phyloP scores from a whole-genome alignment of 495 filamentous ascomycete genomes.

The Cetradonia linearis region DNA sequence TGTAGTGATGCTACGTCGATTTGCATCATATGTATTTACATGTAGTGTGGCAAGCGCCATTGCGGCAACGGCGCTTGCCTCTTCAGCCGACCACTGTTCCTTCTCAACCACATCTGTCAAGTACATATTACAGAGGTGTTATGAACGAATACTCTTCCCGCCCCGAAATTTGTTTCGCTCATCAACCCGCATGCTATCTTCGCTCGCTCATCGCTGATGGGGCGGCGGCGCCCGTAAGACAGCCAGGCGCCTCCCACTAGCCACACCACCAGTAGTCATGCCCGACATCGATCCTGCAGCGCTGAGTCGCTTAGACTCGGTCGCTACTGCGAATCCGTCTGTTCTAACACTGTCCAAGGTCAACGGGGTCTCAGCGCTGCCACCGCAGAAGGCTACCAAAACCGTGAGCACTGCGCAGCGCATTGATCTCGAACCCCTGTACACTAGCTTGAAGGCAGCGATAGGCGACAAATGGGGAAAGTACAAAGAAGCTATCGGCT shows the following conservation, averaged over 20 bases:
- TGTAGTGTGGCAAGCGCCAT: background rate
- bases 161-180: background rate
- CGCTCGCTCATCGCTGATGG: constrained; percentile 16
- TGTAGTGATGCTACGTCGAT: too few species aligned
- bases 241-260: constrained; percentile 26
- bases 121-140: background rate
- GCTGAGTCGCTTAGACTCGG: constrained; percentile 59
- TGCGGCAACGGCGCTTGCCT: constrained; percentile 7
- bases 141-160: background rate
- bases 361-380: constrained; percentile 38
- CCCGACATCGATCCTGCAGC: constrained; percentile 78
- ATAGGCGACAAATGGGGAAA: constrained; percentile 78
- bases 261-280: constrained; percentile 44
- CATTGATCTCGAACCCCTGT: constrained; percentile 83
- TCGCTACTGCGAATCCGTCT: constrained; percentile 47
- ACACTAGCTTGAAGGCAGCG: constrained; percentile 69
- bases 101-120: background rate
- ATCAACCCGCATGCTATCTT: background rate
- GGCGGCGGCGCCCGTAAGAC: constrained; percentile 23
- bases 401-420: constrained; percentile 61
- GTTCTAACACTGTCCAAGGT: constrained; percentile 48
- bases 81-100: constrained; percentile 2
- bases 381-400: constrained; percentile 46
- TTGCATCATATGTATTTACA: background rate
- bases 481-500: constrained; percentile 74